phyloP scores from a whole-genome alignment of 2,329 filamentous ascomycete species.

The Tolypocladium sp. region DNA sequence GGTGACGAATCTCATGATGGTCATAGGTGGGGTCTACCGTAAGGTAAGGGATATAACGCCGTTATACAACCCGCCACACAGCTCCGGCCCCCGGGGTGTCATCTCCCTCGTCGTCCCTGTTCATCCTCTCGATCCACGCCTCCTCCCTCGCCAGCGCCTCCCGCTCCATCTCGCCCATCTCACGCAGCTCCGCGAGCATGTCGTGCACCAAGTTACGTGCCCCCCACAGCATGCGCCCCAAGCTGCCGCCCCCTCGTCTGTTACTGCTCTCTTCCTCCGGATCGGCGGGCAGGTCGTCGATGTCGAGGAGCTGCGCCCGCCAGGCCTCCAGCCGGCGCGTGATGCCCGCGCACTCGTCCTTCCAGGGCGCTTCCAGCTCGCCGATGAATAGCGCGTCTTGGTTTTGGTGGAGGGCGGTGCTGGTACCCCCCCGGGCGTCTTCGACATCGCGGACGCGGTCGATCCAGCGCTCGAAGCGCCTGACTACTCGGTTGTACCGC shows the following conservation, averaged over 20 bases:
- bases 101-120: conserved; percentile 29
- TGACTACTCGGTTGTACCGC: conserved; percentile 44
- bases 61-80: conserved; percentile 33
- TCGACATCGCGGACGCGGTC: conserved; percentile 36
- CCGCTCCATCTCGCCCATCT: conserved; percentile 53
- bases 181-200: conserved; percentile 53
- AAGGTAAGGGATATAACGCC: neutral
- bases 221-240: conserved; percentile 37
- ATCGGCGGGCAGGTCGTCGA: conserved; percentile 16
- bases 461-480: conserved; percentile 53
- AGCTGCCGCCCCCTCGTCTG: conserved; percentile 19
- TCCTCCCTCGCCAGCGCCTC: conserved; percentile 47
- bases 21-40: neutral
- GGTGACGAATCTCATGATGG: neutral
- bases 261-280: conserved; percentile 15
- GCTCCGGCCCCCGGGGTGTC: conserved; percentile 32
- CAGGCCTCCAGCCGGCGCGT: conserved; percentile 46
- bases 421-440: conserved; percentile 29
- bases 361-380: conserved; percentile 48
- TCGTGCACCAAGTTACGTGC: conserved; percentile 41
- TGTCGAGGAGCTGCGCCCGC: conserved; percentile 34
- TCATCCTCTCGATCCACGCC: conserved; percentile 49
- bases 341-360: conserved; percentile 45
- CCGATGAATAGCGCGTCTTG: conserved; percentile 39
- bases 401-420: conserved; percentile 20